These are phyloP conservation scores for Cunninghamia lanceolata DNA, from an alignment of 75 land plant species.

Conservation along the genomic window DNA sequence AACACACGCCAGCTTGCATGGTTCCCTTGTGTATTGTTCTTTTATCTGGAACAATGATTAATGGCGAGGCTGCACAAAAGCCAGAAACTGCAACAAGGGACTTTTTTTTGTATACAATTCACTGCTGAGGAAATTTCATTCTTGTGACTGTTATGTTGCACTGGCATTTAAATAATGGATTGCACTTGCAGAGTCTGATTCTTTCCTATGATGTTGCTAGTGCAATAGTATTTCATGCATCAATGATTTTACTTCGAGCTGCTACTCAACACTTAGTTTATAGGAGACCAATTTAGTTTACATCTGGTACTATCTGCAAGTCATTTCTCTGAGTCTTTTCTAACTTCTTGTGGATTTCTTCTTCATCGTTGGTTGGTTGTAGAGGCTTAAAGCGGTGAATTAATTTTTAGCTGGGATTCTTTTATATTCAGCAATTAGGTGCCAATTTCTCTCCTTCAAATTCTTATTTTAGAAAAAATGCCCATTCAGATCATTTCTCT, in stretches of 20 bases:
- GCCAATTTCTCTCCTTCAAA: not conserved
- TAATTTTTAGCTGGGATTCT: conserved; percentile 79
- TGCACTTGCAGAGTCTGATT: conserved; percentile 63
- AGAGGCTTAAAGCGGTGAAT: conserved; percentile 95
- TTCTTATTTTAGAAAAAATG: not conserved
- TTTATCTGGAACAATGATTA: too few species aligned
- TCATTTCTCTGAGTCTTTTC: not conserved
- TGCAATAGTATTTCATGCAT: conserved; percentile 80
- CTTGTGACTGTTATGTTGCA: not conserved
- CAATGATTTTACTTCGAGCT: conserved; percentile 76
- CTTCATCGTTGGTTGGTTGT: conserved; percentile 15
- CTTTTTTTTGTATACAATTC: too few species aligned
- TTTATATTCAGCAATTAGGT: conserved; percentile 88
- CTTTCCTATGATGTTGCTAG: conserved; percentile 98
- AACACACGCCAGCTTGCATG: too few species aligned
- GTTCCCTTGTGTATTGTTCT: too few species aligned
- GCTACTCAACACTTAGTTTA: conserved; percentile 83
- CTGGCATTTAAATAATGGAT: not conserved
- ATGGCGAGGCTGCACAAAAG: too few species aligned
- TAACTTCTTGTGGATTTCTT: not conserved
- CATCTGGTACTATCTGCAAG: not conserved
- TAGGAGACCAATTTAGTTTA: not conserved
- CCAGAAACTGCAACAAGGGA: too few species aligned
- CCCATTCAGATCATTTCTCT: conserved; percentile 8
- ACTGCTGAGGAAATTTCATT: not conserved